phyloP scores from a whole-genome alignment of 1,284 basidiomycete genomes.

The Meripilus lineatus region DNA sequence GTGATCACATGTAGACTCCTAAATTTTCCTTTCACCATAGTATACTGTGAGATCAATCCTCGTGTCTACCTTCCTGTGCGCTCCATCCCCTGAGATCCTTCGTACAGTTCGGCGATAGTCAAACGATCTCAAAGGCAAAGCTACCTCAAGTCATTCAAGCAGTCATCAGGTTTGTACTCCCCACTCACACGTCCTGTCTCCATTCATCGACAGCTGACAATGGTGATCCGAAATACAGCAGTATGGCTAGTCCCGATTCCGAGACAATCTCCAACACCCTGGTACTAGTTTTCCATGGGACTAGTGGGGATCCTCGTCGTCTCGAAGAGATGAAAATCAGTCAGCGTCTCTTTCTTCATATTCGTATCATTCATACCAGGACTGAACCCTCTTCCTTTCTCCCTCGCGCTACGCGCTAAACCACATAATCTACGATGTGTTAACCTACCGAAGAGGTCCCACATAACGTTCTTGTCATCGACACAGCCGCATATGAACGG shows the following conservation, averaged over 20 bases:
- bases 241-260: slow-evolving; percentile 73
- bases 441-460: slow-evolving; percentile 60
- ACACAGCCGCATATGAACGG: slow-evolving; percentile 60
- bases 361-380: slow-evolving; percentile 10
- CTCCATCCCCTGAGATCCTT: slow-evolving; percentile 16
- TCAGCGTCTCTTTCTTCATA: slow-evolving; percentile 31
- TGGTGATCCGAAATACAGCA: slow-evolving; percentile 35
- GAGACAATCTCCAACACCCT: slow-evolving; percentile 70
- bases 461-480: slow-evolving; percentile 67
- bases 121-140: slow-evolving; percentile 62
- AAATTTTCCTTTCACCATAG: slow-evolving; percentile 30
- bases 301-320: slow-evolving; percentile 47
- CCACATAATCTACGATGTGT: too few relatives aligned
- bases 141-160: slow-evolving; percentile 72
- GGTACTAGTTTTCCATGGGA: slow-evolving; percentile 71
- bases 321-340: slow-evolving; percentile 75
- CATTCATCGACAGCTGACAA: slow-evolving; percentile 8
- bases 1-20: slow-evolving; percentile 15
- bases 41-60: slow-evolving; percentile 58
- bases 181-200: background rate
- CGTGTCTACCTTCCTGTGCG: slow-evolving; percentile 9
- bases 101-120: slow-evolving; percentile 72
- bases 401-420: slow-evolving; percentile 2
- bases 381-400: too few relatives aligned
- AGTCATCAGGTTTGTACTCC: slow-evolving; percentile 53